Evolutionary conservation across 148 eudicot species (phyloP).

Genomic region (Dianthus caryophyllus): DNA sequence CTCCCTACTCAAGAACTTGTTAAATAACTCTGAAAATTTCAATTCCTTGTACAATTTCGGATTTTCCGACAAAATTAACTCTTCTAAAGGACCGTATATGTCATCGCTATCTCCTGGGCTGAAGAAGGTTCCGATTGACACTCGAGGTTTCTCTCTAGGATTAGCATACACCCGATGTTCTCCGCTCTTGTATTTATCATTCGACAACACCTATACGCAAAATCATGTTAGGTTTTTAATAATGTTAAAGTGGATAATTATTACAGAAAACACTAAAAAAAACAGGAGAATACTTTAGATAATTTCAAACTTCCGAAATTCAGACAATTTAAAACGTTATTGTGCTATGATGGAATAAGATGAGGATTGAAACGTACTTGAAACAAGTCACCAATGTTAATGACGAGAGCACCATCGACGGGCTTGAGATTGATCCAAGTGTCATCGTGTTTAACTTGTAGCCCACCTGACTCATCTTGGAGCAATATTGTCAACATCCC

Average conservation of each 20-base stretch:
- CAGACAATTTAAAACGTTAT: background rate
- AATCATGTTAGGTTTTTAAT: too few relatives aligned
- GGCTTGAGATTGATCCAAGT: slow-evolving; percentile 40
- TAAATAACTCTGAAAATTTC: slow-evolving; percentile 33
- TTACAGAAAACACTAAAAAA: background rate
- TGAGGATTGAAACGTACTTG: slow-evolving; percentile 26
- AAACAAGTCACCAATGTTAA: slow-evolving; percentile 39
- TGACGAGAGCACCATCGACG: slow-evolving; percentile 30
- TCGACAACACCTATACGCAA: slow-evolving; percentile 46
- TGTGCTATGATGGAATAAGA: background rate
- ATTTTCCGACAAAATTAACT: slow-evolving; percentile 38
- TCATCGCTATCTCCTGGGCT: slow-evolving; percentile 46
- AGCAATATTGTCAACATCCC: slow-evolving; percentile 32
- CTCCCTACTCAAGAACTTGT: slow-evolving; percentile 51
- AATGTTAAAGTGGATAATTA: too few relatives aligned
- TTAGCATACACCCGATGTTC: slow-evolving; percentile 69
- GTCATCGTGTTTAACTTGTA: slow-evolving; percentile 33
- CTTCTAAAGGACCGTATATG: slow-evolving; percentile 56
- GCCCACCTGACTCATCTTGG: slow-evolving; percentile 36
- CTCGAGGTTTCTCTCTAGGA: slow-evolving; percentile 32
- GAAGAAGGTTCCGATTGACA: slow-evolving; percentile 50
- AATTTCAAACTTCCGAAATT: background rate
- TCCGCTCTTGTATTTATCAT: slow-evolving; percentile 59
- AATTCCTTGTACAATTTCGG: slow-evolving; percentile 45
- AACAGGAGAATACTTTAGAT: background rate